Percentiles rank a stretch among this genome's conserved stretches.
phyloP scores from a whole-genome alignment of 2,329 filamentous ascomycete species.

The Sphaerostilbella broomeana region DNA sequence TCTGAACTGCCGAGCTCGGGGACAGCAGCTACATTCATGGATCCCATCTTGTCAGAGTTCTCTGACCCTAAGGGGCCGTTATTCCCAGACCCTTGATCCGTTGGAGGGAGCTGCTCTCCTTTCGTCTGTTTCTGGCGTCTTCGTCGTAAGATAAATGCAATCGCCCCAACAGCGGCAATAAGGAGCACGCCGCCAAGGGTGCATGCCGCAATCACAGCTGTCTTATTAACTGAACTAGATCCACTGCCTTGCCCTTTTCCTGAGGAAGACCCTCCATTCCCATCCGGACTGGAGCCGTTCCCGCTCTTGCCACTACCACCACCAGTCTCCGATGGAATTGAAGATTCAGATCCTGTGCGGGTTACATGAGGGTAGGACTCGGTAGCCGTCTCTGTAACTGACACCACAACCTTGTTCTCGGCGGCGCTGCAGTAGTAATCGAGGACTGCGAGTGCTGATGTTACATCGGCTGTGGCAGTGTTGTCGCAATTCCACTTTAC shows the following conservation, averaged over 20 bases:
- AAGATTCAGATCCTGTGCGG: slow-evolving; percentile 10
- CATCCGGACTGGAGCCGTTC: slow-evolving; percentile 1
- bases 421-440: slow-evolving; percentile 46
- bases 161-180: slow-evolving; percentile 22
- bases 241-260: slow-evolving; percentile 11
- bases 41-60: slow-evolving; percentile 18
- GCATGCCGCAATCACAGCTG: slow-evolving; percentile 29
- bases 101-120: slow-evolving; percentile 19
- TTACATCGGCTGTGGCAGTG: slow-evolving; percentile 37
- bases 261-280: neutral
- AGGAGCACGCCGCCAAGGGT: slow-evolving; percentile 23
- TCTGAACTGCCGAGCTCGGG: slow-evolving; percentile 18
- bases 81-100: slow-evolving; percentile 8
- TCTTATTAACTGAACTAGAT: slow-evolving; percentile 19
- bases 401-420: slow-evolving; percentile 33
- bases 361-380: slow-evolving; percentile 15
- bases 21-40: slow-evolving; percentile 13
- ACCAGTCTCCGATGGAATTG: slow-evolving; percentile 11
- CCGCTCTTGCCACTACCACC: neutral
- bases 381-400: slow-evolving; percentile 33
- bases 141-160: slow-evolving; percentile 33
- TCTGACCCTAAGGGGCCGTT: slow-evolving; percentile 17
- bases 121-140: slow-evolving; percentile 22
- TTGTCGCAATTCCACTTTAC: slow-evolving; percentile 40
- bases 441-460: slow-evolving; percentile 40